Evolutionary conservation across 306 rosid species (phyloP).

Genomic region (Biancaea sappan): DNA sequence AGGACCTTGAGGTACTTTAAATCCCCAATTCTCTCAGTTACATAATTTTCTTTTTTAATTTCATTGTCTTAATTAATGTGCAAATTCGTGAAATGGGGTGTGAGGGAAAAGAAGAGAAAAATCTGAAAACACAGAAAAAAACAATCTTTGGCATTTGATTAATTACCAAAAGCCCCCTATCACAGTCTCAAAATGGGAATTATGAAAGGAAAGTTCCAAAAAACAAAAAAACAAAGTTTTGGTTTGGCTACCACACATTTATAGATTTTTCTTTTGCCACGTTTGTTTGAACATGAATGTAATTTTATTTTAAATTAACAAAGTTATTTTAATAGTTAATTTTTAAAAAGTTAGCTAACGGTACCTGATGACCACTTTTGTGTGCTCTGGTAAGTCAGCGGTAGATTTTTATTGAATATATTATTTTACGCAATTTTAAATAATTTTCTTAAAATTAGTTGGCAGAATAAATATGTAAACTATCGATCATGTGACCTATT

Average conservation of each 20-base stretch:
- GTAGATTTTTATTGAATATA: no score
- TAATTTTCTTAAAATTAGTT: no score
- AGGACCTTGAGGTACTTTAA: slow-evolving; percentile 57
- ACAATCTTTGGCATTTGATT: background rate
- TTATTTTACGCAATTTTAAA: background rate
- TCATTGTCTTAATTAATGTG: background rate
- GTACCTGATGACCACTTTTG: no score
- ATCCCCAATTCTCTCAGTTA: background rate
- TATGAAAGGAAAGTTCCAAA: background rate
- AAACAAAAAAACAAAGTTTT: background rate
- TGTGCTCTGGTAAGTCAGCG: no score
- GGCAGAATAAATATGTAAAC: background rate
- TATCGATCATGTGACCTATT: background rate
- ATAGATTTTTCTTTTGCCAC: background rate
- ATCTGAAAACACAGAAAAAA: background rate
- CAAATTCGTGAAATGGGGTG: background rate
- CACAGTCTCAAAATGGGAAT: background rate
- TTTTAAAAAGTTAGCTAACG: no score
- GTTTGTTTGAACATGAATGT: background rate
- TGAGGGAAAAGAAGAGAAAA: background rate
- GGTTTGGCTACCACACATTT: slow-evolving; percentile 1
- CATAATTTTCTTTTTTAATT: background rate
- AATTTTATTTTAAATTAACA: background rate
- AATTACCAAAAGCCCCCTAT: background rate
- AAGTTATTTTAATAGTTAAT: background rate